Evolutionary conservation across 2,329 filamentous ascomycete species (phyloP).

Genomic region (Trichoderma sp.): DNA sequence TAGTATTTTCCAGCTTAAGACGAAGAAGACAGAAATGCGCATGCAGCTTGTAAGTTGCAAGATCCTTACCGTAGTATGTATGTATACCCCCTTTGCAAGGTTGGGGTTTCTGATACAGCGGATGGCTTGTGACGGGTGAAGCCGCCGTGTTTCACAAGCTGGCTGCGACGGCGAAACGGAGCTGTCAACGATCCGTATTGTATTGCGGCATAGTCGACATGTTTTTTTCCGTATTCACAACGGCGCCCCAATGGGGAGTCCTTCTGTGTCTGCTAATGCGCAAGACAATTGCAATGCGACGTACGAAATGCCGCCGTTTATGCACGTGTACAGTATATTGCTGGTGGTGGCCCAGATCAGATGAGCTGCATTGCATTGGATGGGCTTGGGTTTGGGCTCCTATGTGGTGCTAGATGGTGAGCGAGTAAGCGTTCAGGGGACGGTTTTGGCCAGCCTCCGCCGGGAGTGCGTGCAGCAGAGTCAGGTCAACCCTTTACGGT

Average conservation of each 20-base stretch:
- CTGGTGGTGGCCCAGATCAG: not conserved
- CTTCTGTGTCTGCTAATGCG: not conserved
- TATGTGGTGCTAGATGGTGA: not conserved
- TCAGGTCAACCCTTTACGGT: not conserved
- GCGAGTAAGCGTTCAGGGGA: constrained; percentile 3
- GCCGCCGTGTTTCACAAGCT: not conserved
- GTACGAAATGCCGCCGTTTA: not conserved
- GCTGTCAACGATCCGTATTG: not conserved
- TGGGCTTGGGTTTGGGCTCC: too few relatives aligned
- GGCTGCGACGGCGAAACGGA: not conserved
- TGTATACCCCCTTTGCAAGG: not conserved
- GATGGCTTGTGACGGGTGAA: not conserved
- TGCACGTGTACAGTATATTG: not conserved
- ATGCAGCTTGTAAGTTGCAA: not conserved
- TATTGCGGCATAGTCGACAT: not conserved
- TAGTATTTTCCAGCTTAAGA: not conserved
- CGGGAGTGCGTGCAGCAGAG: constrained; percentile 3
- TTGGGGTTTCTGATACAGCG: not conserved
- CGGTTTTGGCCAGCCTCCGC: not conserved
- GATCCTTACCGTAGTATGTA: not conserved
- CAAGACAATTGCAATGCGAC: not conserved
- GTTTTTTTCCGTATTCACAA: not conserved
- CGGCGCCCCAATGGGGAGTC: not conserved
- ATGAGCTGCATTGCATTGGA: constrained; percentile 3
- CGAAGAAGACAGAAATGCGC: not conserved